phyloP scores from a whole-genome alignment of 352 stramenopile species.

The Thalassiosira ordinaria region DNA sequence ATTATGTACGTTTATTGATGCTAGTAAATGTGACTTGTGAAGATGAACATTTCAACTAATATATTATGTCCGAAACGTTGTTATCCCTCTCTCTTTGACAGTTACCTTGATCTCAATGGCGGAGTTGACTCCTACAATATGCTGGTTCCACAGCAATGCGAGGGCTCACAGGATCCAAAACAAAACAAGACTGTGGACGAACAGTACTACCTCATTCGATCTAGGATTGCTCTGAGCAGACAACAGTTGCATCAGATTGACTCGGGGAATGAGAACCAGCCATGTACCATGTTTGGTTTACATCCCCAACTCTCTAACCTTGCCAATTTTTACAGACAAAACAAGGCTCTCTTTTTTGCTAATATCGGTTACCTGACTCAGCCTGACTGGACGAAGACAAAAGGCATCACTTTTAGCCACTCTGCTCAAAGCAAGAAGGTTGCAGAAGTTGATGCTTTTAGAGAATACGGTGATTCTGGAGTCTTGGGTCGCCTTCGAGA shows the following conservation, averaged over 20 bases:
- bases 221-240: constrained; percentile 25
- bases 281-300: constrained; percentile 59
- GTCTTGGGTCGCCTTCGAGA: background rate
- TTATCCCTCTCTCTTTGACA: too few relatives aligned
- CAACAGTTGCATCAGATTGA: constrained; percentile 1
- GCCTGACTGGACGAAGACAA: background rate
- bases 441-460: background rate
- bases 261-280: constrained; percentile 22
- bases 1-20: too few relatives aligned
- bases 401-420: background rate
- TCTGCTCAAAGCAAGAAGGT: background rate
- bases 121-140: too few relatives aligned
- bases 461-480: background rate
- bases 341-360: constrained; percentile 11
- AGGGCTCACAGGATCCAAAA: too few relatives aligned
- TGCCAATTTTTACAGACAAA: constrained; percentile 46
- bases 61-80: too few relatives aligned
- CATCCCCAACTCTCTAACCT: constrained; percentile 33
- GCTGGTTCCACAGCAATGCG: too few relatives aligned
- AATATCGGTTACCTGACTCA: background rate
- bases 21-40: too few relatives aligned
- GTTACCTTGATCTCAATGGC: too few relatives aligned
- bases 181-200: constrained; percentile 60
- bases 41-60: too few relatives aligned
- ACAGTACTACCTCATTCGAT: constrained; percentile 12